Base-by-base conservation (phyloP, 305 asterid genomes). In the Plantago coronopus region DNA sequence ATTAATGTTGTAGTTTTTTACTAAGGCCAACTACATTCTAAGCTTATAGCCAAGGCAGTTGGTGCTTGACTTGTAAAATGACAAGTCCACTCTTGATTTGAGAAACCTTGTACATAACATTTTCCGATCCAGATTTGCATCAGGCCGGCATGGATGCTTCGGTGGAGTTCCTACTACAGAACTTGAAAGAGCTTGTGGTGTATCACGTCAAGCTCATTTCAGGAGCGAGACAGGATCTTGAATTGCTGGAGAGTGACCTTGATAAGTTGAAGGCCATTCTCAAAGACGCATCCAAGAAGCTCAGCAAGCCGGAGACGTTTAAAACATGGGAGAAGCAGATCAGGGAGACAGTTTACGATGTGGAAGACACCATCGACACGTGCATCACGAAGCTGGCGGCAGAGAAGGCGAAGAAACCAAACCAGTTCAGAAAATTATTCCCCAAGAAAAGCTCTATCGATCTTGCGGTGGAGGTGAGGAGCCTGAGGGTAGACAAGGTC, bases 321-420 rank as follows among this genome's bases (percentile, higher is more conserved):
- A 51, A 51, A 51, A 15, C n/a, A 51, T 51, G 31, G 57, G 57
- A 21, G 57, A 51, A 23, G 37, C 37, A 51, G 37, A 51, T 51
- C 12, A 3, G 57, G 18, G 57, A 22, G 37, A 25, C 23, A 0
- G 57, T 51, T 21, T 51, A 51, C 38, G 57, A 51, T 13, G 57
- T 23, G 11, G 57, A 51, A 51, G 57, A 51, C 38, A 22, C 37
- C 0, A 51, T 51, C 38, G 57, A 51, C 38, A 23, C 57, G 7
- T 51, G 31, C 17, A 16, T 23, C 17, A 21, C 57, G 8, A 12
- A 23, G 18, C 13, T 51, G 1, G 31, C 37, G 0, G 37, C 57
- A 14, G 37, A 51, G 17, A 23, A 21, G 38, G 17, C 37, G 18
- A 51, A 15, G 37, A 51, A 23, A 15, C 17, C 1, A 0, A 14